Evolutionary conservation across 768 basidiomycete genomes (phyloP).

Genomic region (Leccinum longicurvipes): DNA sequence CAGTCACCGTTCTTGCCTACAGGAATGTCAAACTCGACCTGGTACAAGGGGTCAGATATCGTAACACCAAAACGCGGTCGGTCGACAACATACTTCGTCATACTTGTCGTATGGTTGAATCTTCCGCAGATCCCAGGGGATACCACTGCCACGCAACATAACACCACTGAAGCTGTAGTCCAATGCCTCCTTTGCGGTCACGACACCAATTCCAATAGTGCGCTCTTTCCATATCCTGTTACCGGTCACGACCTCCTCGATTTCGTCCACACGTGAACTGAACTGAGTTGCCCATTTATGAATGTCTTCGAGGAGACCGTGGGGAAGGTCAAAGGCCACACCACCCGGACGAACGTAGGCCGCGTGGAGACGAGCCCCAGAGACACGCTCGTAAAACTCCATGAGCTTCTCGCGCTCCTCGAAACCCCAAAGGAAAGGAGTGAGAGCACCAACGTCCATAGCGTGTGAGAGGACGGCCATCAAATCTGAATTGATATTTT

Average conservation of each 20-base stretch:
- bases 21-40: conserved; percentile 98
- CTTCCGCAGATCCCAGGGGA: conserved; percentile 94
- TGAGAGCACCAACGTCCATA: conserved; percentile 97
- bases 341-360: conserved; percentile 98
- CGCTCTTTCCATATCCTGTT: conserved; percentile 99
- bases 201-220: conserved; percentile 84
- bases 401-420: conserved; percentile 99
- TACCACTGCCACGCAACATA: conserved; percentile 91
- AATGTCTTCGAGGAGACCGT: conserved; percentile 98
- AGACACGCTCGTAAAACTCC: conserved; percentile 99
- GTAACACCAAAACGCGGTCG: neutral
- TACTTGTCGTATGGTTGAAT: conserved; percentile 95
- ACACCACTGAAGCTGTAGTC: conserved; percentile 95
- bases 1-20: conserved; percentile 96
- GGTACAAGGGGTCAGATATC: neutral
- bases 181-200: conserved; percentile 89
- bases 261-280: conserved; percentile 85
- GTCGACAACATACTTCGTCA: conserved; percentile 59
- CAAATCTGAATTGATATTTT: conserved; percentile 52
- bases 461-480: conserved; percentile 97
- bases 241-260: conserved; percentile 95
- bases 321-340: conserved; percentile 95
- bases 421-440: conserved; percentile 99
- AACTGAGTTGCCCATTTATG: conserved; percentile 98
- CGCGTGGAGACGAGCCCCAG: conserved; percentile 93